A percentile compares a stretch with the other conserved stretches of the same genome.
phyloP scores from a whole-genome alignment of 768 basidiomycete genomes.

The Kwoniella bestiolae region DNA sequence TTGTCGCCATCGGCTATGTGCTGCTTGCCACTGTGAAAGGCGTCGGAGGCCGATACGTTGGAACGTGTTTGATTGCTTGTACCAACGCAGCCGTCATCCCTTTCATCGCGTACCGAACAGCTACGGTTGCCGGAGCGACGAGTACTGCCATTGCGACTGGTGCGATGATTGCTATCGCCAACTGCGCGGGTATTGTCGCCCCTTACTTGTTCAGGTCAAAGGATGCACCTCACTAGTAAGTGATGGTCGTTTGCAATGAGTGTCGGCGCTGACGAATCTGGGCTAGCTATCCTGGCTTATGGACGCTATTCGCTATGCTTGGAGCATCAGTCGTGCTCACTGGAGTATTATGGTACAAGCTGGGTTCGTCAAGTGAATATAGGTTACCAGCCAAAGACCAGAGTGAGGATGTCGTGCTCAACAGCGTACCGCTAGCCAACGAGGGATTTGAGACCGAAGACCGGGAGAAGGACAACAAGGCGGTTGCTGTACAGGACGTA shows the following conservation, averaged over 20 bases:
- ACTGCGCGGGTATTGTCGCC: constrained; percentile 43
- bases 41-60: constrained; percentile 43
- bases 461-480: neutral
- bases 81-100: constrained; percentile 53
- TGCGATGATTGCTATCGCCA: constrained; percentile 43
- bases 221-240: constrained; percentile 39
- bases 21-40: constrained; percentile 41
- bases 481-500: neutral
- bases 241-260: neutral
- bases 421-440: neutral
- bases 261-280: neutral
- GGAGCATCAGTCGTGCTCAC: constrained; percentile 29
- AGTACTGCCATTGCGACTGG: constrained; percentile 49
- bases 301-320: constrained; percentile 49
- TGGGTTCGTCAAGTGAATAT: constrained; percentile 44
- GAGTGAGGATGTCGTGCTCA: neutral
- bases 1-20: constrained; percentile 46
- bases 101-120: constrained; percentile 44
- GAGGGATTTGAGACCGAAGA: neutral
- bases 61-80: constrained; percentile 49
- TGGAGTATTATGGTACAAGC: constrained; percentile 42
- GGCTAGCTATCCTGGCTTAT: constrained; percentile 44
- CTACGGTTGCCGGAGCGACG: constrained; percentile 47
- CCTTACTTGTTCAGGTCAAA: constrained; percentile 46
- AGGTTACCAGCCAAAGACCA: constrained; percentile 1